Base-by-base conservation (phyloP, 2,329 filamentous ascomycete genomes). In the Colletotrichum somersetense region DNA sequence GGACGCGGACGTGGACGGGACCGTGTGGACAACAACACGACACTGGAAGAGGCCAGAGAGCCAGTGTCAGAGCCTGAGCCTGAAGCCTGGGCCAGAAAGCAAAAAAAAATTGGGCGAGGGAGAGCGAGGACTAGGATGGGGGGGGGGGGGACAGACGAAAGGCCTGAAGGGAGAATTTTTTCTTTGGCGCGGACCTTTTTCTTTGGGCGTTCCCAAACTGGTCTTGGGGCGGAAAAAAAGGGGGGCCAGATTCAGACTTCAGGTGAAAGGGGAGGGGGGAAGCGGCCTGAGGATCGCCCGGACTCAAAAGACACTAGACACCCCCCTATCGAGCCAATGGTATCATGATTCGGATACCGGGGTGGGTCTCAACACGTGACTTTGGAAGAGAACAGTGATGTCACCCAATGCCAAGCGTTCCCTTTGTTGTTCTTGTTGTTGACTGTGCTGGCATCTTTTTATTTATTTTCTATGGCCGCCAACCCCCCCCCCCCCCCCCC, bases 111-210 rank as follows among this genome's bases (percentile, higher is more conserved):
- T 26, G 26, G 56, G 72, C 23, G 35, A 61, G 42, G 56, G 48
- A 62, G 40, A 62, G 71, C 38, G 44, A 62, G 50, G 38, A 61
- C 57, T 48, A 59, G 55, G 35, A 67, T 58, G 62, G 33, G 62
- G 53, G 74, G 75, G 66, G 62, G 67, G n/a, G n/a, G n/a, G n/a
- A n/a, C 61, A 58, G 64, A 38, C 68, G 73, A 64, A 69, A 67
- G 50, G 59, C 72, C 74, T 71, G 44, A 44, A 66, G 63, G 67
- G 40, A 74, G 71, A 74, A 74, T 33, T 63, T 71, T 68, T 71
- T n/a, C 52, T 68, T 52, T 71, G 68, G 68, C 68, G 68, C 58
- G 68, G 65, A 65, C 68, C 68, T 33, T 57, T 35, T 42, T 50
- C 44, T 33, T 67, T 44, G 48, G 48, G 61, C 48, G 61, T 35